Percentiles rank a stretch among this genome's conserved stretches.
Evolutionary conservation across 2,329 filamentous ascomycete genomes (phyloP).

Genomic region (Ascochyta lentis): DNA sequence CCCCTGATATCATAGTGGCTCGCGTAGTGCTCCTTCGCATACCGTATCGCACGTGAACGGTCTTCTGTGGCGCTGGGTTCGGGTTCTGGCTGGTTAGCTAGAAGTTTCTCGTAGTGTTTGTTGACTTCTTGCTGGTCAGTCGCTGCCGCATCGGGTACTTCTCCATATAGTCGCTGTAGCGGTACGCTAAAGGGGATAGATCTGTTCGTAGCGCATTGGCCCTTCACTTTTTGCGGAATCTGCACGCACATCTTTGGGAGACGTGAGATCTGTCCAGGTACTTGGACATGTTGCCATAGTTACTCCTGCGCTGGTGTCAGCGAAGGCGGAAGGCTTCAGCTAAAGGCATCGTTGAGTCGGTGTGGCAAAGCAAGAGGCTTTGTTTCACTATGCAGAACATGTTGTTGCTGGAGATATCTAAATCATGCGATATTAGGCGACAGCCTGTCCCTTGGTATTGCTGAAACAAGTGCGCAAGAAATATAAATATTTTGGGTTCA

Average conservation of each 20-base stretch:
- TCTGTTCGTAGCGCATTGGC: slow-evolving; percentile 13
- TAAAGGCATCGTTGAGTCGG: too few relatives aligned
- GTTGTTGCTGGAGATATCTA: too few relatives aligned
- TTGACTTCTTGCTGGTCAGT: slow-evolving; percentile 19
- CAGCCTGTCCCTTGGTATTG: too few relatives aligned
- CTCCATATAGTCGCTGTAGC: slow-evolving; percentile 30
- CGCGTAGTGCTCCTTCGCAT: slow-evolving; percentile 32
- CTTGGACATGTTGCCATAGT: neutral
- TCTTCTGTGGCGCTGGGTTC: slow-evolving; percentile 21
- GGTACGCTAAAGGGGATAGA: slow-evolving; percentile 31
- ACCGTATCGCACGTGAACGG: slow-evolving; percentile 28
- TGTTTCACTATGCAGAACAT: too few relatives aligned
- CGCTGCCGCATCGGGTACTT: slow-evolving; percentile 11
- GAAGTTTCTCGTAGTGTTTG: slow-evolving; percentile 28
- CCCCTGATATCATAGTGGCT: slow-evolving; percentile 30
- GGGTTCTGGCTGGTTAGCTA: slow-evolving; percentile 32
- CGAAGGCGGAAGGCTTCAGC: too few relatives aligned
- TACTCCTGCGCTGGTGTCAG: neutral
- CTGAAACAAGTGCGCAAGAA: too few relatives aligned
- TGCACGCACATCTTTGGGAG: neutral
- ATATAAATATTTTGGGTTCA: too few relatives aligned
- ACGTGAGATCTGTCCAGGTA: neutral
- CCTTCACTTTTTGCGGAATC: neutral
- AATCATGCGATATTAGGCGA: too few relatives aligned
- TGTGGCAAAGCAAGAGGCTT: too few relatives aligned